phyloP scores from a whole-genome alignment of 2,329 filamentous ascomycete species.

The Annulohypoxylon truncatum region DNA sequence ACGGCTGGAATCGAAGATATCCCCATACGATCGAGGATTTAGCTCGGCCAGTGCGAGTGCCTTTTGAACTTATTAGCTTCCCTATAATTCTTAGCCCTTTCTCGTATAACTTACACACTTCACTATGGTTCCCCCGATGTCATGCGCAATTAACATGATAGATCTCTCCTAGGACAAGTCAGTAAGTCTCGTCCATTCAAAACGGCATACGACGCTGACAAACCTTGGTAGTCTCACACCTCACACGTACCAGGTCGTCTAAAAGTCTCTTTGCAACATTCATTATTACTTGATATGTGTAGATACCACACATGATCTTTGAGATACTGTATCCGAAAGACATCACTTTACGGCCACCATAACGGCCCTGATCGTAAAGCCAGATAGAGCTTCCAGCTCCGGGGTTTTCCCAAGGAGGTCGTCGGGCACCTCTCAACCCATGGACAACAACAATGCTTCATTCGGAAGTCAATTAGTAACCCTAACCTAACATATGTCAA shows the following conservation, averaged over 20 bases:
- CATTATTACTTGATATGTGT: background rate
- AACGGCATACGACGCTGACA: background rate
- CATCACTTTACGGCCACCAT: background rate
- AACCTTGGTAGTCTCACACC: background rate
- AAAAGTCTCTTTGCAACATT: background rate
- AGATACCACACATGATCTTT: background rate
- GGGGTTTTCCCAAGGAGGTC: conserved; percentile 12
- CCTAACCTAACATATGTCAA: background rate
- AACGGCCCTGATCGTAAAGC: background rate
- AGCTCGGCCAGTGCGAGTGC: conserved; percentile 2
- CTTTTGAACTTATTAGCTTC: background rate
- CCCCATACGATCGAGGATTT: background rate
- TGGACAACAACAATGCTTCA: conserved; percentile 20
- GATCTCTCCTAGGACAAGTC: conserved; percentile 7
- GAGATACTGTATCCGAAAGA: conserved; percentile 6
- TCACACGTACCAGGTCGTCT: background rate
- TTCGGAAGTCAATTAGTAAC: background rate
- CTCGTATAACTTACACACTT: conserved; percentile 11
- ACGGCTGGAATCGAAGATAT: conserved; percentile 1
- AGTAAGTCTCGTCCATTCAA: background rate
- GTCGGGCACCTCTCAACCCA: conserved; percentile 8
- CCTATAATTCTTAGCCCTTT: background rate
- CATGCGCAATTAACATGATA: conserved; percentile 26
- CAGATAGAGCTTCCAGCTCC: conserved; percentile 9
- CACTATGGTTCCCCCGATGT: conserved; percentile 22